Base-by-base conservation (phyloP, 2,329 filamentous ascomycete genomes). In the Clonostachys byssicola region DNA sequence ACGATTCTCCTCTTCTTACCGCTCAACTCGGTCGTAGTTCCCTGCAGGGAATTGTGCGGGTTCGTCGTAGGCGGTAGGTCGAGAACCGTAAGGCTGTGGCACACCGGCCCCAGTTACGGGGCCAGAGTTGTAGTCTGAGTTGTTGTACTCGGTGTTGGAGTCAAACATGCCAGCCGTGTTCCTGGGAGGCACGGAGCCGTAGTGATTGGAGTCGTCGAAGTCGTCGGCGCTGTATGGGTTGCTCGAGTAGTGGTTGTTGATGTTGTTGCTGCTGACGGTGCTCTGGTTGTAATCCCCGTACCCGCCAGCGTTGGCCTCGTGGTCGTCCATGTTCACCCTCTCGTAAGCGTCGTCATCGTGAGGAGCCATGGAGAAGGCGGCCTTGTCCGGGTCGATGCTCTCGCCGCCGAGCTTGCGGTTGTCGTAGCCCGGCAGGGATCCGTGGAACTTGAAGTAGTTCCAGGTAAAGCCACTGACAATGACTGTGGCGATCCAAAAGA, bases 331-430 rank as follows among this genome's bases (percentile, higher is more conserved):
- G 62, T 82, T 74, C 51, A 85, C 74, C 13, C 78, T 79, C 44
- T 81, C 78, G 57, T 86, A 86, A 40, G 78, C 75, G 58, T 85
- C 82, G 53, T 86, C 82, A 55, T 82, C 81, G 58, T 83, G 78
- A n/a, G 80, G 80, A 13, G 79, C 80, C 64, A 82, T 83, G 48
- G 80, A 84, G 66, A 86, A 86, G 50, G 82, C 82, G 30, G 82
- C 81, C 70, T 85, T 85, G 63, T 86, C 82, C 1, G 83, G 83
- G 60, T 86, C 83, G 54, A 85, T 85, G 66, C 80, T 78, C 54
- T 71, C 65, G 50, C 60, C 60, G 44, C 71, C 65, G 46, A 72
- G 55, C 57, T 68, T 62, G 57, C 60, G 68, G 53, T 70, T 71
- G 56, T 81, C 79, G 61, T 83, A 83, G 48, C 82, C 82, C 3